Percentiles rank a stretch among this genome's conserved stretches.
These are phyloP conservation scores for Saccharomyces hybrid DNA, from an alignment of 1,139 yeast species.

Conservation along the genomic window DNA sequence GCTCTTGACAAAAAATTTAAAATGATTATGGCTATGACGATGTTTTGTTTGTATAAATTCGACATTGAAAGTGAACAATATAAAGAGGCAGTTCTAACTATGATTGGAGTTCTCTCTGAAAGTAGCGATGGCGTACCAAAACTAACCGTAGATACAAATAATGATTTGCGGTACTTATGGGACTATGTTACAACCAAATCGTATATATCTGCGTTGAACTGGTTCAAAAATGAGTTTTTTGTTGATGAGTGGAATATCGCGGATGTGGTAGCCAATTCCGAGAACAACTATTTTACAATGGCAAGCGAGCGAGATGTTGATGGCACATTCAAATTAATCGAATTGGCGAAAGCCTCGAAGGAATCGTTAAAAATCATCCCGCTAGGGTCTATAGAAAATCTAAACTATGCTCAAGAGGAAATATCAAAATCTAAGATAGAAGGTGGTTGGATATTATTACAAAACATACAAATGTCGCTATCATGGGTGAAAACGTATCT, in stretches of 20 bases:
- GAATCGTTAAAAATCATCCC: conserved; percentile 44
- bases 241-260: neutral
- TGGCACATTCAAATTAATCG: conserved; percentile 50
- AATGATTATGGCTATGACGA: conserved; percentile 34
- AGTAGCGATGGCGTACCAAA: neutral
- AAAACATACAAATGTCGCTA: conserved; percentile 69
- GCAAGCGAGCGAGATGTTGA: conserved; percentile 61
- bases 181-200: neutral
- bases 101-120: neutral
- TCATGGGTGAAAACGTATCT: conserved; percentile 46
- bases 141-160: neutral
- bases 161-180: neutral
- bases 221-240: conserved; percentile 1
- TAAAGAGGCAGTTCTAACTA: neutral
- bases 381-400: conserved; percentile 71
- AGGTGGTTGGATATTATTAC: conserved; percentile 67
- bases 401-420: conserved; percentile 47
- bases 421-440: conserved; percentile 39
- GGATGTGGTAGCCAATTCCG: conserved; percentile 3
- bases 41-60: conserved; percentile 5
- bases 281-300: conserved; percentile 36
- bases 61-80: neutral
- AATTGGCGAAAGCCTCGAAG: conserved; percentile 34
- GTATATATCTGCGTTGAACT: conserved; percentile 5
- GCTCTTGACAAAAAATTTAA: conserved; percentile 48